phyloP scores from a whole-genome alignment of 768 basidiomycete genomes.

The Melanogaster broomeanus region DNA sequence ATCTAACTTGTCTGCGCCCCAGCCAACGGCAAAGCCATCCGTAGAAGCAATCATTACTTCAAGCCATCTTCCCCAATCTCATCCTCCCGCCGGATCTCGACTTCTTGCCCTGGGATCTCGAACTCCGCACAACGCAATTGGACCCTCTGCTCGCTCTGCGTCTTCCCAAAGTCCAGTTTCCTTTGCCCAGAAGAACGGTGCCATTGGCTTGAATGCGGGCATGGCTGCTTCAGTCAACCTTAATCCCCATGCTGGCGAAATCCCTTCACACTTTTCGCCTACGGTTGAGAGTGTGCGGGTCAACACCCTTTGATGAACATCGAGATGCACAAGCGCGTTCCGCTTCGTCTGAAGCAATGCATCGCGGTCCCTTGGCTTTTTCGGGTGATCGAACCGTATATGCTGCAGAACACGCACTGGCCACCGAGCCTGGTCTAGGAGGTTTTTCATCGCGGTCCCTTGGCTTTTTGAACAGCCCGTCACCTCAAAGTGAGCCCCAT shows the following conservation, averaged over 20 bases:
- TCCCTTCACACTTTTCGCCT: slow-evolving; percentile 11
- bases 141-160: slow-evolving; percentile 15
- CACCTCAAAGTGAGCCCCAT: no score
- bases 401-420: slow-evolving; percentile 19
- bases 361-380: slow-evolving; percentile 18
- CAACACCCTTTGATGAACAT: slow-evolving; percentile 52
- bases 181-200: slow-evolving; percentile 25
- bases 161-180: slow-evolving; percentile 26
- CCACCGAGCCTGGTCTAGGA: slow-evolving; percentile 15
- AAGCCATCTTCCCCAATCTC: slow-evolving; percentile 35
- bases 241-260: slow-evolving; percentile 14
- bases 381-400: slow-evolving; percentile 24
- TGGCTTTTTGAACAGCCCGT: no score
- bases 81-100: slow-evolving; percentile 42
- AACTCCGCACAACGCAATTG: slow-evolving; percentile 20
- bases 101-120: slow-evolving; percentile 41
- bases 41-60: slow-evolving; percentile 47
- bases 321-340: slow-evolving; percentile 10
- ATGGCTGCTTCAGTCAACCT: slow-evolving; percentile 9
- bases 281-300: slow-evolving; percentile 12
- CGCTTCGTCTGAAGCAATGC: slow-evolving; percentile 19
- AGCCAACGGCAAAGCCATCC: slow-evolving; percentile 15
- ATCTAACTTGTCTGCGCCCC: slow-evolving; percentile 19
- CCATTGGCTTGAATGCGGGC: slow-evolving; percentile 6
- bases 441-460: no score